Evolutionary conservation across 768 basidiomycete species (phyloP), one percentile per base, ranked within the genome.

Genomic region (Infundibulicybe gibba): DNA sequence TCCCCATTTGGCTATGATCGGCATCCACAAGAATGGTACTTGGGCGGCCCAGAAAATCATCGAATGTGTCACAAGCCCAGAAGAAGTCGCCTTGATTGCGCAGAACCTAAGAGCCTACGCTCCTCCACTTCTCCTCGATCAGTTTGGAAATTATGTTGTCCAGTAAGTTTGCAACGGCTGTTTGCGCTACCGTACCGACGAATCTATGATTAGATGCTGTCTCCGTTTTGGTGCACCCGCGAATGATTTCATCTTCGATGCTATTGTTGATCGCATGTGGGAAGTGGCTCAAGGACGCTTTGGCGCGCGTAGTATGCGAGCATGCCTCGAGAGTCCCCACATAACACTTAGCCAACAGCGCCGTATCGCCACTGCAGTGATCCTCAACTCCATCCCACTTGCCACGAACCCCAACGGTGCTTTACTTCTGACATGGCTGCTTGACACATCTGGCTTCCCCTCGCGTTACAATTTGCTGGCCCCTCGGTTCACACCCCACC

Each of bases 41-140:
- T 98, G 97, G 97, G 95, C 95, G 2, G 94, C 94, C 3, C 97
- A 99, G 68, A 98, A 97, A 77, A 93, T 97, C 61, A 98, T 98
- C 49, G 94, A 97, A 68, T 95, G 93, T 51, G 90, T 94, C 38
- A 80, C 85, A 47, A 85, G 77, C 30, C 83, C 88, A 14, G 93
- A 97, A 45, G 97, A 99, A 63, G 79, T 94, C 45, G 75, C 75
- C 5, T 66, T 95, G 34, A 84, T 99, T 58, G 83, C 90, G 39
- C 85, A 87, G 62, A 89, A 95, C 61, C 67, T 99, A 49, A 75
- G 90, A 49, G 85, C 97, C 0, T 99, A 95, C 62, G 81, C 89
- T 10, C 97, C 97, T 39, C 93, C 97, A 9, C 76, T 99, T 15
- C 79, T 98, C 34, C 79, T 98, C 32, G 94, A 98, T 61, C 91